Conservation (phyloP, 306 rosid species). For the Carpinus fangiana region DNA sequence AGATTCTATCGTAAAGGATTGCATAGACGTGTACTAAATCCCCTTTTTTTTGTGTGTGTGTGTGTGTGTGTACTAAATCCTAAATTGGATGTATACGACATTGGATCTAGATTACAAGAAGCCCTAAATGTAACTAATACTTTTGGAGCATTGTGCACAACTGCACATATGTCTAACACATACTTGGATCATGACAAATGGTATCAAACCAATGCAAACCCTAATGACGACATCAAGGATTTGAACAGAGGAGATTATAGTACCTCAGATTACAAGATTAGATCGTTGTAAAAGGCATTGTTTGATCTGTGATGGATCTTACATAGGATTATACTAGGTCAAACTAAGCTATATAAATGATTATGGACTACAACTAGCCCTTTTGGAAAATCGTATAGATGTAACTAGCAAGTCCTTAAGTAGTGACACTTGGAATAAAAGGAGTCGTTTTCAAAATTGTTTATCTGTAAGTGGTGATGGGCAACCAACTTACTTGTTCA, state of each 20-base stretch:
- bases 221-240: not conserved
- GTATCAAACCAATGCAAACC: not conserved
- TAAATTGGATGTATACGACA: too few relatives aligned
- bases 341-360: not conserved
- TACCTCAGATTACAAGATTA: not conserved
- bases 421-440: not conserved
- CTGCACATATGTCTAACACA: too few relatives aligned
- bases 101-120: too few relatives aligned
- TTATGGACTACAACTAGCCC: not conserved
- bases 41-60: too few relatives aligned
- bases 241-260: not conserved
- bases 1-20: too few relatives aligned
- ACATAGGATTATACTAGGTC: not conserved
- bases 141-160: too few relatives aligned
- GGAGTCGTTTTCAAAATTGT: not conserved
- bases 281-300: too few relatives aligned
- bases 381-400: not conserved
- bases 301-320: too few relatives aligned
- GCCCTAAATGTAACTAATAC: too few relatives aligned
- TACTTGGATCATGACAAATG: too few relatives aligned
- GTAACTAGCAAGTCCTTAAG: not conserved
- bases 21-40: too few relatives aligned
- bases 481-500: not conserved
- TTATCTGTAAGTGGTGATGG: not conserved
- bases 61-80: too few relatives aligned